These are phyloP conservation scores for Pseudocercospora eumusae DNA, from an alignment of 2,329 filamentous ascomycete genomes.

Conservation along the genomic window DNA sequence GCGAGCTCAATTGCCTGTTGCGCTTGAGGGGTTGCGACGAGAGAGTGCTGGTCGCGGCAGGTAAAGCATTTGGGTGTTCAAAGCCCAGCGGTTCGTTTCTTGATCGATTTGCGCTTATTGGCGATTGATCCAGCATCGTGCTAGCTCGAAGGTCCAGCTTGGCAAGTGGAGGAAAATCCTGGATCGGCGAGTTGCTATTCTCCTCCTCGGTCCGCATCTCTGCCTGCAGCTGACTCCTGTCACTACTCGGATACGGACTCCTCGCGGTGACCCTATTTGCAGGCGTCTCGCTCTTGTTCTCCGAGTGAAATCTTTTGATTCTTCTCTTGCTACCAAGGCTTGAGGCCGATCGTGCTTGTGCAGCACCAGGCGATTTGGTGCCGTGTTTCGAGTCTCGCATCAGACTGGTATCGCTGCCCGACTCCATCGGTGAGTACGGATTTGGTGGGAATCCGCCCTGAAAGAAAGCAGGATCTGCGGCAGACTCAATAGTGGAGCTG, in stretches of 20 bases:
- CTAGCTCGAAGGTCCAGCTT: neutral
- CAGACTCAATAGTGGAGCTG: neutral
- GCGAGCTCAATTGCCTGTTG: neutral
- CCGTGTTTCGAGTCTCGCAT: neutral
- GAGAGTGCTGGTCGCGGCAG: neutral
- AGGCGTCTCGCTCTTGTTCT: neutral
- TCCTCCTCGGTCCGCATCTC: slow-evolving; percentile 27
- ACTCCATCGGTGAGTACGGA: neutral
- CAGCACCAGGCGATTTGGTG: neutral
- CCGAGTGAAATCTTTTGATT: neutral
- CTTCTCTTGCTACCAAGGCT: neutral
- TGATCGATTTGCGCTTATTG: neutral
- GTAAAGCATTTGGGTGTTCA: neutral
- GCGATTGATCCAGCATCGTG: neutral
- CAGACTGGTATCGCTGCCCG: neutral
- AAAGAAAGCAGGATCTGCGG: neutral
- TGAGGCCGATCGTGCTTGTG: neutral
- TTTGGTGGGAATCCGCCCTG: slow-evolving; percentile 5
- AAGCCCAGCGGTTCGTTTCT: neutral
- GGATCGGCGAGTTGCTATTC: neutral
- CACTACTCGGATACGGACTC: slow-evolving; percentile 17
- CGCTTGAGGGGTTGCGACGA: neutral
- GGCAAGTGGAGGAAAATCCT: neutral
- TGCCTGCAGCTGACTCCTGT: slow-evolving; percentile 21
- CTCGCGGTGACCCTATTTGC: neutral